Evolutionary conservation across 768 basidiomycete species (phyloP), one percentile per base, ranked within the genome.

Genomic region (Tulasnella sp.): DNA sequence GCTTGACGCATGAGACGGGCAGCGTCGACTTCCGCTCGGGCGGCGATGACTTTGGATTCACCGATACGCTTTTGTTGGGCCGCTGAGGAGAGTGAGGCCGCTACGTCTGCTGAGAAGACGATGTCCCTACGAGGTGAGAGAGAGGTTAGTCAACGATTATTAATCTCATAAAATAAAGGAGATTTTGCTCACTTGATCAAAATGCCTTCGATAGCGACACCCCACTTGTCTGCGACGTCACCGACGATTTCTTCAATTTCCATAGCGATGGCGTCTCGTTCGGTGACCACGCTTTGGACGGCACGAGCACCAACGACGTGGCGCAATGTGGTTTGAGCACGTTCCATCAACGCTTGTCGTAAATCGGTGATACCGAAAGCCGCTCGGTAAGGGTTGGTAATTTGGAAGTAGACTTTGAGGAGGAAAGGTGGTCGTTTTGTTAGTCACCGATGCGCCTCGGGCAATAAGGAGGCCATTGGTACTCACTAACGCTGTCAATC

Each of bases 31-130:
- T 97, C 96, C 17, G 96, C 97, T 77, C 95, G 90, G 0, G 95
- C 96, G 73, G 94, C 94, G 80, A 97, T 97, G 82, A 97, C 93
- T 84, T 98, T 98, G 81, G 90, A 91, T 85, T 99, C 97, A 84
- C 96, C 97, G 77, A 98, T 90, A 78, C 97, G 89, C 88, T 97
- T 97, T 84, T 97, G 95, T 81, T 97, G 96, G 25, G 97, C 97
- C 45, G 97, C 97, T 79, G 92, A 93, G 15, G 95, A 97, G 70
- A 99, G 87, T 22, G 93, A 94, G 11, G 94, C 91, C 72, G 95
- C 90, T 22, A 99, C 89, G 77, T 98, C 97, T 69, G 91, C 78
- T 74, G 91, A 92, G 87, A 98, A 97, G 84, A 96, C 91, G 84
- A 96, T 94, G 82, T 94, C 93, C 85, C 77, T 77, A 29, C 25